Evolutionary conservation across 2,329 filamentous ascomycete species (phyloP).

Genomic region (Calonectria pauciramosa): DNA sequence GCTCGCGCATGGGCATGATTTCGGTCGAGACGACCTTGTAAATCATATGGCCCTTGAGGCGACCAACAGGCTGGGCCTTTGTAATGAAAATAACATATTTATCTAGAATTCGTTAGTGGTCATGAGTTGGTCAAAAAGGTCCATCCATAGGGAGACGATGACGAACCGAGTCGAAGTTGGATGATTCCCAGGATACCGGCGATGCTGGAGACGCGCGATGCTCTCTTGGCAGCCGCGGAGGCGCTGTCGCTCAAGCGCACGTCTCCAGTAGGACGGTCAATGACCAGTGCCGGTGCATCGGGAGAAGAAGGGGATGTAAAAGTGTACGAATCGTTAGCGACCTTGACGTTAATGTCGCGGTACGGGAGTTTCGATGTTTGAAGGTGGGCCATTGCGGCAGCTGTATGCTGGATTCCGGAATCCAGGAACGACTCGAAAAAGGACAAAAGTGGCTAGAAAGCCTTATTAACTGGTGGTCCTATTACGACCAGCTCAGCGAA

Average conservation of each 20-base stretch:
- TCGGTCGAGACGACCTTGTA: constrained; percentile 94
- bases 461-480: constrained; percentile 6
- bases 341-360: constrained; percentile 97
- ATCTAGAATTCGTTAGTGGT: constrained; percentile 63
- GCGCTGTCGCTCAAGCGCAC: constrained; percentile 86
- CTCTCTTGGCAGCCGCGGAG: constrained; percentile 80
- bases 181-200: constrained; percentile 95
- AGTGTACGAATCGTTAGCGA: constrained; percentile 91
- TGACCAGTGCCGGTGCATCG: constrained; percentile 86
- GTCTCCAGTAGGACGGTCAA: constrained; percentile 94
- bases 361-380: constrained; percentile 73
- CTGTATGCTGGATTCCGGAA: constrained; percentile 28
- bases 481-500: constrained; percentile 10
- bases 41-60: constrained; percentile 94
- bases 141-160: constrained; percentile 26
- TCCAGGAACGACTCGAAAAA: constrained; percentile 25
- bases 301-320: constrained; percentile 97
- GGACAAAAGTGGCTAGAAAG: constrained; percentile 11
- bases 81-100: constrained; percentile 98
- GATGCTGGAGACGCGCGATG: constrained; percentile 85
- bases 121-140: constrained; percentile 26
- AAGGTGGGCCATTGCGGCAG: constrained; percentile 54
- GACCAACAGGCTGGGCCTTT: constrained; percentile 90
- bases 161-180: constrained; percentile 88
- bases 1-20: constrained; percentile 93